Base-by-base conservation (phyloP, 2,329 filamentous ascomycete genomes). In the Penicillium verrucosum region DNA sequence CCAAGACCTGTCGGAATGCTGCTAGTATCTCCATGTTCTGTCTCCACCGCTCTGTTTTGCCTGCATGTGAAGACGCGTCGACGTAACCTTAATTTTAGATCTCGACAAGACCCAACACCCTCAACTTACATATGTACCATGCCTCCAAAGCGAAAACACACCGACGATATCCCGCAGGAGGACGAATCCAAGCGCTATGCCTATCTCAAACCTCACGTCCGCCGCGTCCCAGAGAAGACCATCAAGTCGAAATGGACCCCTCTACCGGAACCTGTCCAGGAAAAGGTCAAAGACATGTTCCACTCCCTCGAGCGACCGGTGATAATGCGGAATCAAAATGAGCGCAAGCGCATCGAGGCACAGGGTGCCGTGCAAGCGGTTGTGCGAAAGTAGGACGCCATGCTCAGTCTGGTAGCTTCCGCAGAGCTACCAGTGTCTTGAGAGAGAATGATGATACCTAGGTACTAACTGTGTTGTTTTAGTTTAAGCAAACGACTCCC, bases 241-340 rank as follows among this genome's bases (percentile, higher is more conserved):
- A 77, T 79, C 63, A 76, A 76, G 49, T 70, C 74, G 38, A 78
- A 78, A 72, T 79, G 77, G 77, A 70, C 72, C 12, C 75, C 77
- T 5, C 69, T 79, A 2, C 73, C 76, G 1, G 73, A 75, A 30
- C 67, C 73, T 2, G 71, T 71, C 4, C 77, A 78, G 61, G 75
- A 75, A 38, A 77, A 73, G 51, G 68, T 79, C 44, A 69, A 70
- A 36, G 74, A 73, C 38, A 70, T 78, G 60, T 75, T 79, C 46
- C 69, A 69, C 29, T 67, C 73, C 12, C 62, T 78, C 11, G 75
- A 78, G 55, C 68, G 75, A 11, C 75, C 75, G 32, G 75, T 77
- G n/a, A 75, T 77, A 21, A 70, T 74, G 40, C 70, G 73, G 18
- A 73, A 77, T 21, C 70, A 71, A 45, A 76, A 75, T 66, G 75